Conservation (phyloP, 2,329 filamentous ascomycete species). For the Fusarium anguioides region DNA sequence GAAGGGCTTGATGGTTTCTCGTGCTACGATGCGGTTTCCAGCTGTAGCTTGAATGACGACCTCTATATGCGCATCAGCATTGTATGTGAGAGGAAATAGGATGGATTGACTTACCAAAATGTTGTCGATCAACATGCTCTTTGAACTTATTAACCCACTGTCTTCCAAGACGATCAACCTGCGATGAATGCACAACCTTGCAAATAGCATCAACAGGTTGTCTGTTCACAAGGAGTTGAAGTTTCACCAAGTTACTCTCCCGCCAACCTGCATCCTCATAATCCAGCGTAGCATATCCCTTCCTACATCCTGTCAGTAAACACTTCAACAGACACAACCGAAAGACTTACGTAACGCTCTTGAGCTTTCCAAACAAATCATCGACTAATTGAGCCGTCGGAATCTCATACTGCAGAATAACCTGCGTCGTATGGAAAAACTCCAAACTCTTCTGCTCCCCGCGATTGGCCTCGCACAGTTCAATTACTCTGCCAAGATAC, state of each 20-base stretch:
- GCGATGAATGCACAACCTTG: constrained; percentile 85
- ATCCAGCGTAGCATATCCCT: constrained; percentile 94
- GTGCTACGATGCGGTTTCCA: constrained; percentile 83
- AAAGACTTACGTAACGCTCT: constrained; percentile 75
- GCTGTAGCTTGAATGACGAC: constrained; percentile 93
- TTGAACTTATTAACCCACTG: constrained; percentile 97
- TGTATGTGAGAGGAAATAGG: neutral
- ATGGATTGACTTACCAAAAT: constrained; percentile 70
- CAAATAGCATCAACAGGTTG: constrained; percentile 92
- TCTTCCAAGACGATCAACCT: constrained; percentile 82
- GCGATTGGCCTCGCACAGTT: constrained; percentile 90
- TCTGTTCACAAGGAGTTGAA: constrained; percentile 95
- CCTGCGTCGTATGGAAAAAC: constrained; percentile 91
- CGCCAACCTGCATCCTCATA: constrained; percentile 96
- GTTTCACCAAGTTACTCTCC: constrained; percentile 81
- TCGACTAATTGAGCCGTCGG: constrained; percentile 92
- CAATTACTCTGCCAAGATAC: constrained; percentile 93
- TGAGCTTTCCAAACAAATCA: constrained; percentile 96
- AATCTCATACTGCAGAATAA: constrained; percentile 92
- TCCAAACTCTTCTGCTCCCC: constrained; percentile 88
- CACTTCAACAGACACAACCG: neutral
- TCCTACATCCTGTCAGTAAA: constrained; percentile 54
- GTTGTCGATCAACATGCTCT: constrained; percentile 93
- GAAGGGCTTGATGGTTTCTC: constrained; percentile 96
- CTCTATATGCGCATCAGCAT: constrained; percentile 61